Evolutionary conservation across 2,329 filamentous ascomycete genomes (phyloP), one percentile per base, ranked within the genome.

Genomic region (Fusarium verticillioides): DNA sequence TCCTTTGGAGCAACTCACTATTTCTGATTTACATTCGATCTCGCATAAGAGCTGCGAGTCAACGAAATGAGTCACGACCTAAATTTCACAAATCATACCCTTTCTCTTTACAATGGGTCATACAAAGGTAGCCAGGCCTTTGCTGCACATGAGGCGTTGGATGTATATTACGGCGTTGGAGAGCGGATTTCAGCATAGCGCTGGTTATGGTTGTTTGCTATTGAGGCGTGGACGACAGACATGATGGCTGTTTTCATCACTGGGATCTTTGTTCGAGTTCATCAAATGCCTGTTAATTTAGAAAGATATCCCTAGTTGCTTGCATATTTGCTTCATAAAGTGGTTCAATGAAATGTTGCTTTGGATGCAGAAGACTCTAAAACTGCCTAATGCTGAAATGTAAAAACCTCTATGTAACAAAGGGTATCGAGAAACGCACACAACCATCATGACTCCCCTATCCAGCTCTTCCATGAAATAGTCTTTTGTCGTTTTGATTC

Each of bases 401-500:
- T 59, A n/a, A 34, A 19, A 34, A 23, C 5, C 11, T 42, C 12
- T 23, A 37, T 56, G 44, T 15, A 26, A 34, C n/a, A 11, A 18
- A 16, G 39, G 26, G 19, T 59, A 49, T 44, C 36, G 23, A 43
- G 19, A 26, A 34, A 10, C 23, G n/a, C 23, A n/a, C 18, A 21
- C 18, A 63, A 12, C 5, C 19, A 42, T 69, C 30, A 72, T 39
- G 40, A 30, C 37, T 59, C 34, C 47, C 47, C 23, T 32, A 76
- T 56, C 74, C 77, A 78, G 19, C 18, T 57, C 50, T 72, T 73
- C 77, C 77, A 78, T 19, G 56, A 61, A 4, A 60, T 34, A 9
- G 18, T 43, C 9, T 63, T 63, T 34, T 66, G 53, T 21, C 44
- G 40, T 52, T 64, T 57, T 9, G 23, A 44, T 56, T 78, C 81